These are phyloP conservation scores for Fusarium keratoplasticum DNA, from an alignment of 2,329 filamentous ascomycete species.

Conservation along the genomic window DNA sequence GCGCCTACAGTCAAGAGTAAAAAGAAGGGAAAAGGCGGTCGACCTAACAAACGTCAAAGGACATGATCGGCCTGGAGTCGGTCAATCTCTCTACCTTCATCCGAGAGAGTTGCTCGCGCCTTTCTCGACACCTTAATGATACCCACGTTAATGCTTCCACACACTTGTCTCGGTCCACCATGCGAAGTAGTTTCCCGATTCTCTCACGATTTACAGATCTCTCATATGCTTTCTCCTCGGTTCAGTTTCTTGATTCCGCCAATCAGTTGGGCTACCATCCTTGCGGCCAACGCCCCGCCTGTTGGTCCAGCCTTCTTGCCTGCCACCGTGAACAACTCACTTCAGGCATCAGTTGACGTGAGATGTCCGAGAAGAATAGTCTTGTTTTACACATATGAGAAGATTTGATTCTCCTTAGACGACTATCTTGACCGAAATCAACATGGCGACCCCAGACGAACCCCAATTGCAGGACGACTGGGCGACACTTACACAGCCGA, in stretches of 20 bases:
- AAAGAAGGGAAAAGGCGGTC: conserved; percentile 34
- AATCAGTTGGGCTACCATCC: background rate
- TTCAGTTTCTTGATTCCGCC: background rate
- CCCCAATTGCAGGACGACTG: background rate
- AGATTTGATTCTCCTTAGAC: background rate
- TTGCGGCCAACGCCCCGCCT: background rate
- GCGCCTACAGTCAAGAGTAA: conserved; percentile 21
- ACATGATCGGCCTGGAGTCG: conserved; percentile 34
- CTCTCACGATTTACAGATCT: background rate
- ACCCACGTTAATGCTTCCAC: conserved; percentile 37
- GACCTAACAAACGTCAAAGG: conserved; percentile 43
- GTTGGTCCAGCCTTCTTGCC: background rate
- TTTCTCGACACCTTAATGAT: conserved; percentile 35
- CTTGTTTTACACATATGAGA: background rate
- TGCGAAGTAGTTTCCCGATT: background rate
- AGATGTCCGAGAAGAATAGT: background rate
- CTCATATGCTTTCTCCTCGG: background rate
- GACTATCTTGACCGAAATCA: background rate
- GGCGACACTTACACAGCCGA: background rate
- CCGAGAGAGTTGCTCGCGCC: conserved; percentile 32
- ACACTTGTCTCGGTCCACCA: background rate
- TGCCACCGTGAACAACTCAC: background rate
- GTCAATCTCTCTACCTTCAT: conserved; percentile 28
- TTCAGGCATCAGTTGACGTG: background rate
- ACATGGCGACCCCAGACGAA: background rate